Percentiles rank a stretch among this genome's conserved stretches.
Conservation (phyloP, 306 rosid genomes). For the Cucumis melo region DNA sequence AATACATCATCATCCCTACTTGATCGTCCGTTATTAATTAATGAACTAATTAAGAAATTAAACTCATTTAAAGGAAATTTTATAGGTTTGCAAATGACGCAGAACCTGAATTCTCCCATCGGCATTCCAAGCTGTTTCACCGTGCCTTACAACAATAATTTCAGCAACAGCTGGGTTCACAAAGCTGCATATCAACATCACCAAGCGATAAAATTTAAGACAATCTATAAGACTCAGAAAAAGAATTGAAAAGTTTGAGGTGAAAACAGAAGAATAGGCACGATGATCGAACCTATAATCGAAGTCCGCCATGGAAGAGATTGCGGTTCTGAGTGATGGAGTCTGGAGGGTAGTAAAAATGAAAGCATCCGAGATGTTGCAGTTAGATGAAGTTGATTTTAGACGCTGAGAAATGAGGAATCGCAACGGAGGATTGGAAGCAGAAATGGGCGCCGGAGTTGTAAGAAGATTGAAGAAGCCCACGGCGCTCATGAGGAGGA, state of each 20-base stretch:
- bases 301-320: conserved; percentile 24
- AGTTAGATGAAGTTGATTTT: not conserved
- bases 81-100: not conserved
- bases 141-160: conserved; percentile 75
- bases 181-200: conserved; percentile 19
- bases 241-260: not conserved
- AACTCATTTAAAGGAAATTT: not conserved
- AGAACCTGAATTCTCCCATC: conserved; percentile 66
- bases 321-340: conserved; percentile 11
- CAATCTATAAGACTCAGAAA: not conserved
- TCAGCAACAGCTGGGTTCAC: conserved; percentile 40
- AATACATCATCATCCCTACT: not conserved
- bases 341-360: not conserved
- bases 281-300: conserved; percentile 32
- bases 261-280: not conserved
- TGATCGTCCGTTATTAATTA: not conserved
- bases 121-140: conserved; percentile 85
- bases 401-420: not conserved
- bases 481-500: not conserved
- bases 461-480: not conserved
- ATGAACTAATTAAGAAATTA: not conserved
- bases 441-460: not conserved
- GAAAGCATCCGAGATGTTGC: not conserved
- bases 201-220: conserved; percentile 13
- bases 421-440: not conserved